Evolutionary conservation across 768 basidiomycete genomes (phyloP).

Genomic region (Amanita phalloides): DNA sequence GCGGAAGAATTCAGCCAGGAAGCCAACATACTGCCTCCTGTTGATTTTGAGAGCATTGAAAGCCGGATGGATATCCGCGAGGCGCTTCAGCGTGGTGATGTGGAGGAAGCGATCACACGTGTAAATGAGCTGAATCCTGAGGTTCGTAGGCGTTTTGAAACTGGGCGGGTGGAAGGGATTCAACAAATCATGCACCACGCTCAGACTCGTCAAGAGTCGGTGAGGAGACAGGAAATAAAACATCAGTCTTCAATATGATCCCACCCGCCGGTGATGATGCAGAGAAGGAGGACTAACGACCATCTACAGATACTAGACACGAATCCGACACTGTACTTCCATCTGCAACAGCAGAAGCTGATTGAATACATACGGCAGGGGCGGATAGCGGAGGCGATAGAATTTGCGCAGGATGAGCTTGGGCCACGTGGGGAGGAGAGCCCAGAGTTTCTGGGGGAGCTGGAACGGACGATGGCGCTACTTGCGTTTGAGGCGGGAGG

Average conservation of each 20-base stretch:
- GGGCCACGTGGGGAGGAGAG: constrained; percentile 94
- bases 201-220: constrained; percentile 63
- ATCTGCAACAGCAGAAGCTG: constrained; percentile 89
- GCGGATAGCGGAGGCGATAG: constrained; percentile 65
- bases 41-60: constrained; percentile 89
- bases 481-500: constrained; percentile 69
- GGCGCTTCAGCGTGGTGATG: constrained; percentile 87
- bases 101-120: constrained; percentile 89
- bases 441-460: constrained; percentile 83
- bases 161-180: constrained; percentile 51
- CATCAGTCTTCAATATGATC: constrained; percentile 98
- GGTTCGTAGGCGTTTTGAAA: constrained; percentile 33
- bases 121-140: constrained; percentile 96
- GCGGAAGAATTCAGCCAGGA: constrained; percentile 93
- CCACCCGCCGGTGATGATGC: constrained; percentile 13
- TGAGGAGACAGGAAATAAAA: constrained; percentile 78
- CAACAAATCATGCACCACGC: constrained; percentile 99
- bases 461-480: constrained; percentile 93
- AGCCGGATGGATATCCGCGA: constrained; percentile 91
- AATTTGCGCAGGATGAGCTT: constrained; percentile 89
- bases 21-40: constrained; percentile 61
- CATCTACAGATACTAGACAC: constrained; percentile 83
- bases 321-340: constrained; percentile 89
- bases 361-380: constrained; percentile 91
- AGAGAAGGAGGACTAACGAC: constrained; percentile 10